A percentile compares a stretch with the other conserved stretches of the same genome.
Conservation (phyloP, 352 stramenopile species). For the Phytopythium mirpurense region DNA sequence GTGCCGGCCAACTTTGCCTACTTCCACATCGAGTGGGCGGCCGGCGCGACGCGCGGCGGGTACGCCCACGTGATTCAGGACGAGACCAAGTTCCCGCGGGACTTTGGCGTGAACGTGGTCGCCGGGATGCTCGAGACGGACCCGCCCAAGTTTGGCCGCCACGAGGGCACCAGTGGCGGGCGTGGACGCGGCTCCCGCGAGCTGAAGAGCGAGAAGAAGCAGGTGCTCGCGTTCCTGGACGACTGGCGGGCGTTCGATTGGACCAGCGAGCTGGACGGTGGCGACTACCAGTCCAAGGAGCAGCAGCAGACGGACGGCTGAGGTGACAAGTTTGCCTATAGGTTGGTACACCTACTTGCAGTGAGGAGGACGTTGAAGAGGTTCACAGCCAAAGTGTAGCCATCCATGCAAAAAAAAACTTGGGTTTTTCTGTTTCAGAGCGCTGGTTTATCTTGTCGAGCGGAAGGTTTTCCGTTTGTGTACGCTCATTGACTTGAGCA, state of each 20-base stretch:
- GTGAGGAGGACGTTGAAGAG: neutral
- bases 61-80: slow-evolving; percentile 85
- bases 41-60: slow-evolving; percentile 23
- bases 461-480: neutral
- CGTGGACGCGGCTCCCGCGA: slow-evolving; percentile 5
- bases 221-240: slow-evolving; percentile 57
- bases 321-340: too few species aligned
- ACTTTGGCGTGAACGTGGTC: slow-evolving; percentile 78
- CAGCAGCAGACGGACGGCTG: too few species aligned
- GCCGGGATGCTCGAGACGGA: slow-evolving; percentile 71
- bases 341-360: too few species aligned
- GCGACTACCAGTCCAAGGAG: slow-evolving; percentile 28
- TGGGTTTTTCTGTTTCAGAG: neutral
- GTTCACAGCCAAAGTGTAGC: neutral
- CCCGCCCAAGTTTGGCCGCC: slow-evolving; percentile 55
- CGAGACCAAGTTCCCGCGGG: slow-evolving; percentile 58
- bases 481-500: too few species aligned
- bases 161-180: slow-evolving; percentile 17
- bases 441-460: neutral
- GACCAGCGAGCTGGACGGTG: slow-evolving; percentile 67
- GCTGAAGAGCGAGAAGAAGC: slow-evolving; percentile 53
- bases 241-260: slow-evolving; percentile 71
- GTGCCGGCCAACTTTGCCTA: slow-evolving; percentile 78
- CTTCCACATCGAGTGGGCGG: slow-evolving; percentile 78
- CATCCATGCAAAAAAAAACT: neutral